Evolutionary conservation across 2,329 filamentous ascomycete species (phyloP).

Genomic region (Botrytis paeoniae): DNA sequence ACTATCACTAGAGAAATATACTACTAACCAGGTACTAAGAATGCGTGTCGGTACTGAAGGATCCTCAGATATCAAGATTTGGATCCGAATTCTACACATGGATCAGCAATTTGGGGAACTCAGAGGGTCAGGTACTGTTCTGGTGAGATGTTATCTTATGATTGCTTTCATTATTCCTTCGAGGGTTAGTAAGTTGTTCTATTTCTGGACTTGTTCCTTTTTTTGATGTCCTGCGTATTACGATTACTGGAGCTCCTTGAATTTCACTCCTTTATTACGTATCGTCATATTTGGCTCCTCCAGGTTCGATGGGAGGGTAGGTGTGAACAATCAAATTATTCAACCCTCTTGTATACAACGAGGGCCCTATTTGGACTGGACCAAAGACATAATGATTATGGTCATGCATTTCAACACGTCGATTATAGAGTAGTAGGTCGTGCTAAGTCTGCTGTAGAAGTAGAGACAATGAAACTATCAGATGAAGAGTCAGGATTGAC

Average conservation of each 20-base stretch:
- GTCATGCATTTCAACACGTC: too few species aligned
- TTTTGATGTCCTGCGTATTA: not conserved
- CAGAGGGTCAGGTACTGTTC: not conserved
- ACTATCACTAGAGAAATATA: not conserved
- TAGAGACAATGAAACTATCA: not conserved
- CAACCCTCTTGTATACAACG: not conserved
- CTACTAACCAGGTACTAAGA: fast-evolving
- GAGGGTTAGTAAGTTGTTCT: too few species aligned
- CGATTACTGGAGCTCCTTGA: not conserved
- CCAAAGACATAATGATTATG: not conserved
- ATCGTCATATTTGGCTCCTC: not conserved
- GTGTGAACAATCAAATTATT: not conserved
- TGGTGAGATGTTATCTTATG: too few species aligned
- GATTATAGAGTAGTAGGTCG: not conserved
- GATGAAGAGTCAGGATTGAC: not conserved
- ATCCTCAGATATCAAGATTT: not conserved
- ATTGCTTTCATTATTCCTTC: too few species aligned
- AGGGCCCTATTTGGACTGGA: not conserved
- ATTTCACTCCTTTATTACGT: not conserved
- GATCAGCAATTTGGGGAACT: fast-evolving
- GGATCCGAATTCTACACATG: not conserved
- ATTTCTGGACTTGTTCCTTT: too few species aligned
- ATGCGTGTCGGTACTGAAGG: not conserved
- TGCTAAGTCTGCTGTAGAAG: fast-evolving
- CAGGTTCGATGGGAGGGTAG: fast-evolving